A percentile compares a stretch with the other conserved stretches of the same genome.
These are phyloP conservation scores for Alternaria angustiovoidea DNA, from an alignment of 2,329 filamentous ascomycete genomes.

Conservation along the genomic window DNA sequence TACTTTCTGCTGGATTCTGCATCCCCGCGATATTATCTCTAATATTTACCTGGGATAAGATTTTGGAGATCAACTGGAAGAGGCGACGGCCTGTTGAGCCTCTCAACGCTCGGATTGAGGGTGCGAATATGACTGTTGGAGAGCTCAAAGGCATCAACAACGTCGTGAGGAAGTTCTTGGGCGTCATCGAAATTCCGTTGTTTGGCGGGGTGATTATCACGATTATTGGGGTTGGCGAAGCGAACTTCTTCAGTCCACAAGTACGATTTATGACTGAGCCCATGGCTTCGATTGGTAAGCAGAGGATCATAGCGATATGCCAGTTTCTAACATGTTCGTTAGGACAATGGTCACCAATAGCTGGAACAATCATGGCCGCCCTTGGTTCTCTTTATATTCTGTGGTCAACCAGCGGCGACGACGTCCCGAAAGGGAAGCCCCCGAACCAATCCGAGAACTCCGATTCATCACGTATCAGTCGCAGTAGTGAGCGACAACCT, in stretches of 20 bases:
- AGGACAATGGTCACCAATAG: constrained; percentile 67
- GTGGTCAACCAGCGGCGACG: constrained; percentile 50
- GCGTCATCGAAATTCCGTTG: constrained; percentile 64
- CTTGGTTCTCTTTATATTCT: constrained; percentile 66
- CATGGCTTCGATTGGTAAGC: constrained; percentile 63
- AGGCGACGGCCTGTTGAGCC: constrained; percentile 49
- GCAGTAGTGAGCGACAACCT: constrained; percentile 25
- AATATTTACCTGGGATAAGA: constrained; percentile 70
- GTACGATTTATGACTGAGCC: constrained; percentile 69
- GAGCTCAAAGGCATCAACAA: constrained; percentile 57
- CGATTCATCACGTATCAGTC: constrained; percentile 25
- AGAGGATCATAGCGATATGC: neutral
- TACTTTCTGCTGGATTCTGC: constrained; percentile 70
- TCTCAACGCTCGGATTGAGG: constrained; percentile 56
- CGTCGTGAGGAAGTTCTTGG: constrained; percentile 48
- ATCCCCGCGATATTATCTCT: constrained; percentile 70
- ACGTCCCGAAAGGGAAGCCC: constrained; percentile 24
- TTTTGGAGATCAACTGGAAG: constrained; percentile 69
- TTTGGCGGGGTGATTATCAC: constrained; percentile 67
- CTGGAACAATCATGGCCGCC: constrained; percentile 65
- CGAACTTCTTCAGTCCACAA: constrained; percentile 68
- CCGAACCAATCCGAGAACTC: constrained; percentile 6
- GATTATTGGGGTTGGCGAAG: constrained; percentile 68
- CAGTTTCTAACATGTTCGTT: neutral
- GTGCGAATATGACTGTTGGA: constrained; percentile 63